These are phyloP conservation scores for Chaetomium globosum DNA, from an alignment of 2,329 filamentous ascomycete genomes.

Conservation along the genomic window DNA sequence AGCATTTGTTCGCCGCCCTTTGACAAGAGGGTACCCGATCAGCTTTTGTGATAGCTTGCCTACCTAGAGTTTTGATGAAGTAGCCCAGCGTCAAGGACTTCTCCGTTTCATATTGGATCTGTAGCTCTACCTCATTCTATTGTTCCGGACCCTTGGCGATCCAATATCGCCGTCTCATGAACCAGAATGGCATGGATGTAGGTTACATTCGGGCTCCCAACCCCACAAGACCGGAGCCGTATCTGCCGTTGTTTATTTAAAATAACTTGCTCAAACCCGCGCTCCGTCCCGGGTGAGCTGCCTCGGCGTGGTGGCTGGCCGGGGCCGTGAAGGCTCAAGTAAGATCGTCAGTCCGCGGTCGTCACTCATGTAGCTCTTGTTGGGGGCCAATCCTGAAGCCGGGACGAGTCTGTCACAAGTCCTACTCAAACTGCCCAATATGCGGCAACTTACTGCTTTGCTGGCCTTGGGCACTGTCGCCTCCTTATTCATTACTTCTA, in stretches of 20 bases:
- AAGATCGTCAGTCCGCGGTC: neutral
- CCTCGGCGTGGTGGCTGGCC: too few relatives aligned
- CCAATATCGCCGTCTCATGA: neutral
- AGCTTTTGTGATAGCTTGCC: too few relatives aligned
- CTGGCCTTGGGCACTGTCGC: too few relatives aligned
- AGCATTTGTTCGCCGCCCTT: too few relatives aligned
- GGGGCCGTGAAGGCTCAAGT: too few relatives aligned
- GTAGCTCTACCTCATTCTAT: neutral
- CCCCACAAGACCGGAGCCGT: too few relatives aligned
- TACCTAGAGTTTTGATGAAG: too few relatives aligned
- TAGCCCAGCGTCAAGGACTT: neutral
- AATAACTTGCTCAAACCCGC: conserved; percentile 6
- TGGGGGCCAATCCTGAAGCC: neutral
- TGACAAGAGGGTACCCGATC: too few relatives aligned
- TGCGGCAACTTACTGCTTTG: neutral
- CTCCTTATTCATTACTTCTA: neutral
- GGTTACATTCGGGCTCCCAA: neutral
- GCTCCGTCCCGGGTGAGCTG: neutral
- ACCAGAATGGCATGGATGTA: neutral
- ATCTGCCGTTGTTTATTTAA: neutral
- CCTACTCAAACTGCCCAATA: neutral
- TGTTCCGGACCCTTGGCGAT: neutral
- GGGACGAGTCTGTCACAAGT: too few relatives aligned
- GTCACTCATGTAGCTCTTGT: neutral
- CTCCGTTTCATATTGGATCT: neutral